Percentiles rank a stretch among this genome's conserved stretches.
These are phyloP conservation scores for Diplodia mutila DNA, from an alignment of 2,329 filamentous ascomycete species.

Conservation along the genomic window DNA sequence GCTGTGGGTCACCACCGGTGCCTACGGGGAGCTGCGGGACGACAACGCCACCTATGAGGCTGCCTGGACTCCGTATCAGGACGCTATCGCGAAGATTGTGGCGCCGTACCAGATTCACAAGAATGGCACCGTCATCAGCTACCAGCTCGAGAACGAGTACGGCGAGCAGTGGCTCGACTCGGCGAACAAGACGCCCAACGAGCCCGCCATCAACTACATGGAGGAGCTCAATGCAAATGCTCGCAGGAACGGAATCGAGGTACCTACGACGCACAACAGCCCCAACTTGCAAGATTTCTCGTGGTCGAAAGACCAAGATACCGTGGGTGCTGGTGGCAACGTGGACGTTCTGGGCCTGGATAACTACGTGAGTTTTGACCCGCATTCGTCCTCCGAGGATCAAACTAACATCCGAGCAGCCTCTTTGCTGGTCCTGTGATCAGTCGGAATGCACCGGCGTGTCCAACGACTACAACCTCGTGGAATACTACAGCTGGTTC, in stretches of 20 bases:
- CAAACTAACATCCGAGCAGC: background rate
- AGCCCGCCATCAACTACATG: constrained; percentile 59
- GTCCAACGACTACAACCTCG: constrained; percentile 59
- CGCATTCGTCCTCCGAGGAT: too few relatives aligned
- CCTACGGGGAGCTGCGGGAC: constrained; percentile 58
- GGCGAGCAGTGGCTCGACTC: constrained; percentile 46
- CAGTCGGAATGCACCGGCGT: constrained; percentile 63
- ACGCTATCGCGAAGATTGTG: constrained; percentile 56
- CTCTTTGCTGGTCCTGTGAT: constrained; percentile 66
- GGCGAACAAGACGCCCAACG: constrained; percentile 50
- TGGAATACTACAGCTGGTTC: constrained; percentile 55
- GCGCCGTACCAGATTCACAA: constrained; percentile 60
- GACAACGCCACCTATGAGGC: constrained; percentile 57
- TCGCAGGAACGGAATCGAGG: constrained; percentile 59
- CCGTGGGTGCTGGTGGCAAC: constrained; percentile 53
- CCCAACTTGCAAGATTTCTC: constrained; percentile 59
- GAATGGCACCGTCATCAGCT: constrained; percentile 60
- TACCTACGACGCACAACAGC: constrained; percentile 63
- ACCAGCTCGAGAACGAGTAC: constrained; percentile 63
- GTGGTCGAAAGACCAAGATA: constrained; percentile 64
- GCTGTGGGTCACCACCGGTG: constrained; percentile 65
- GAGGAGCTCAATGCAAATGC: constrained; percentile 58
- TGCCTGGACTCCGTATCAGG: constrained; percentile 60
- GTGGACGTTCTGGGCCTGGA: constrained; percentile 59
- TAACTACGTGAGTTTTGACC: constrained; percentile 43